phyloP scores from a whole-genome alignment of 2,329 filamentous ascomycete species.

The Calonectria henricotiae region DNA sequence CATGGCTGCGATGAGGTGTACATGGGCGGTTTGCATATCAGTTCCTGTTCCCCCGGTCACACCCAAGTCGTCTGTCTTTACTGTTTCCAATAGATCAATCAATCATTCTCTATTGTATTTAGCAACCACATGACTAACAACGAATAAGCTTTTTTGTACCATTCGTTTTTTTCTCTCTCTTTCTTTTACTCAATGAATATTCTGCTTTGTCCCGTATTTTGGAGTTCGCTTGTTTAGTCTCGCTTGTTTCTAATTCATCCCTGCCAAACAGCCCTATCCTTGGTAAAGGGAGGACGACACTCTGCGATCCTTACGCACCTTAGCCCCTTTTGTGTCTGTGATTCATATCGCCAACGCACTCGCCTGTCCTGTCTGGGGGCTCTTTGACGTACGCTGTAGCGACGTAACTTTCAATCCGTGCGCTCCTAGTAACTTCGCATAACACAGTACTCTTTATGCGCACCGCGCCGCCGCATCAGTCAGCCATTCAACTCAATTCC shows the following conservation, averaged over 20 bases:
- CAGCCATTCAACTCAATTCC: constrained; percentile 11
- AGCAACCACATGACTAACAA: not conserved
- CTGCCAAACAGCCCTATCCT: constrained; percentile 6
- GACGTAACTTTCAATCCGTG: not conserved
- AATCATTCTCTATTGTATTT: not conserved
- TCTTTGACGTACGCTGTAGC: not conserved
- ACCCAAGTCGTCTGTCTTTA: not conserved
- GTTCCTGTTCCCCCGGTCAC: not conserved
- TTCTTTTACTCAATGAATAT: not conserved
- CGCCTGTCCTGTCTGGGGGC: not conserved
- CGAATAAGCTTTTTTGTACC: not conserved
- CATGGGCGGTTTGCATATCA: constrained; percentile 6
- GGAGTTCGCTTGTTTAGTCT: not conserved
- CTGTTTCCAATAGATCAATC: not conserved
- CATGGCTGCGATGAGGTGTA: not conserved
- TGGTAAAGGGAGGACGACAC: constrained; percentile 24
- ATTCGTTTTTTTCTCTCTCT: not conserved
- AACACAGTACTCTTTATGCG: constrained; percentile 19
- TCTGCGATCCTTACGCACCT: constrained; percentile 21
- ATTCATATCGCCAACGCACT: constrained; percentile 28
- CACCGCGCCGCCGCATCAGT: not conserved
- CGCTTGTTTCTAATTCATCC: constrained; percentile 22
- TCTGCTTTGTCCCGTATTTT: not conserved
- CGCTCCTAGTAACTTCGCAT: constrained; percentile 21
- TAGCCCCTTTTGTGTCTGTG: constrained; percentile 20